Base-by-base conservation (phyloP, 176 grass and related monocot species). In the Microstegium vimineum region DNA sequence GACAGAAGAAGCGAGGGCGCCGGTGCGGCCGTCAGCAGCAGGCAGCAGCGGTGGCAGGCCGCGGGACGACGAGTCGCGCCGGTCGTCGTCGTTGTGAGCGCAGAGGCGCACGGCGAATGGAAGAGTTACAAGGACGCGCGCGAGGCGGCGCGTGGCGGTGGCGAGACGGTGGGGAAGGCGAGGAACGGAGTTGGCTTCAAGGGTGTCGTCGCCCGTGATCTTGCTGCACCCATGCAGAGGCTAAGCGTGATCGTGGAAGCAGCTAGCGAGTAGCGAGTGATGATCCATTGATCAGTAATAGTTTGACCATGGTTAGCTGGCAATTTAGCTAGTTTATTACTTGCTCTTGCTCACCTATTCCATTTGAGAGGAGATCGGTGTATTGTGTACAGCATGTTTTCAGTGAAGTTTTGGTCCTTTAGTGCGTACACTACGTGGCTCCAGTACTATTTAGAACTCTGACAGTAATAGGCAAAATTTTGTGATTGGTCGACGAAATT, bases 161-260 rank as follows among this genome's bases (percentile, higher is more conserved):
- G n/a, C n/a, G n/a, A n/a, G n/a, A n/a, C n/a, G n/a, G n/a, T n/a
- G n/a, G n/a, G n/a, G n/a, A n/a, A 78, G 36, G 10, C 49, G 20
- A 62, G 51, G 7, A 35, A 7, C 0, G 66, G 41, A 14, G 81
- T 1, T 5, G 43, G 16, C 5, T 11, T 11, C 30, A 37, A 4
- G 8, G 27, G 51, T 35, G 18, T 14, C n/a, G n/a, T n/a, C 65
- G 12, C 31, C 34, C 54, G 52, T 28, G 52, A 28, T 9, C 10
- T 31, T 25, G 31, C n/a, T n/a, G n/a, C 22, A 0, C 1, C 15
- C 5, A 25, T 40, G 43, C 76, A 56, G 26, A 73, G 69, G 32
- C n/a, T 80, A 10, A 86, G 84, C 34, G 59, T 51, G 43, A 54
- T 86, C 23, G 25, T 9, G 18, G 84, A 80, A 79, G 68, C 67